A percentile compares a stretch with the other conserved stretches of the same genome.
Evolutionary conservation across 2,329 filamentous ascomycete species (phyloP).

Genomic region (Cladosporium phlei): DNA sequence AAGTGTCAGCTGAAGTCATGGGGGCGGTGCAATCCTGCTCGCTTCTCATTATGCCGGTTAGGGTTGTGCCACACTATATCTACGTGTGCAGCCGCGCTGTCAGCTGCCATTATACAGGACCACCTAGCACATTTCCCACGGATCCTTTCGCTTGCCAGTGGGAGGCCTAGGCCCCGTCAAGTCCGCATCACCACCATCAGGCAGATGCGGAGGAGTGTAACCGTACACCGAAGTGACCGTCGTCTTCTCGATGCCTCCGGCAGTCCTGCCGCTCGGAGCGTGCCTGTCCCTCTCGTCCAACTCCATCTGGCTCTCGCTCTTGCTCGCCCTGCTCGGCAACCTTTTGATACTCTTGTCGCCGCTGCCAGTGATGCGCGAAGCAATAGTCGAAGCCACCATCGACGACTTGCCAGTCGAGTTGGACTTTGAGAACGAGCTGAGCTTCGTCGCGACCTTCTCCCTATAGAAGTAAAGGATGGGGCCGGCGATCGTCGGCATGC

Average conservation of each 20-base stretch:
- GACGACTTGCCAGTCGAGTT: neutral
- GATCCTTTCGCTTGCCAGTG: neutral
- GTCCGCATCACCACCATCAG: neutral
- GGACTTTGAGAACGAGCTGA: neutral
- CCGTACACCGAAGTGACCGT: neutral
- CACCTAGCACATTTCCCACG: neutral
- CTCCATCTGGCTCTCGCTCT: neutral
- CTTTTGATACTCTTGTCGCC: neutral
- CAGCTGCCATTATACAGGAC: too few species aligned
- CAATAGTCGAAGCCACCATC: neutral
- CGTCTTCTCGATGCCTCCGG: constrained; percentile 3
- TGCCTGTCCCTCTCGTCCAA: neutral
- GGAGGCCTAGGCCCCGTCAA: neutral
- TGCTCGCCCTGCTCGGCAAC: neutral
- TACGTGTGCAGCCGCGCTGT: too few species aligned
- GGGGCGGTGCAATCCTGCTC: too few species aligned
- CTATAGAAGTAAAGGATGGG: neutral
- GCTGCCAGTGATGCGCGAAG: neutral
- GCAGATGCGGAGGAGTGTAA: neutral
- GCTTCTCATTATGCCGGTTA: too few species aligned
- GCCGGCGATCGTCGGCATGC: constrained; percentile 18
- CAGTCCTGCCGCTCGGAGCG: too few species aligned
- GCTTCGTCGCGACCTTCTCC: neutral
- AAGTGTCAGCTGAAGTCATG: too few species aligned
- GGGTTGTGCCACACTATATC: too few species aligned